phyloP scores from a whole-genome alignment of 2,329 filamentous ascomycete species.

The Ascochyta fabae region DNA sequence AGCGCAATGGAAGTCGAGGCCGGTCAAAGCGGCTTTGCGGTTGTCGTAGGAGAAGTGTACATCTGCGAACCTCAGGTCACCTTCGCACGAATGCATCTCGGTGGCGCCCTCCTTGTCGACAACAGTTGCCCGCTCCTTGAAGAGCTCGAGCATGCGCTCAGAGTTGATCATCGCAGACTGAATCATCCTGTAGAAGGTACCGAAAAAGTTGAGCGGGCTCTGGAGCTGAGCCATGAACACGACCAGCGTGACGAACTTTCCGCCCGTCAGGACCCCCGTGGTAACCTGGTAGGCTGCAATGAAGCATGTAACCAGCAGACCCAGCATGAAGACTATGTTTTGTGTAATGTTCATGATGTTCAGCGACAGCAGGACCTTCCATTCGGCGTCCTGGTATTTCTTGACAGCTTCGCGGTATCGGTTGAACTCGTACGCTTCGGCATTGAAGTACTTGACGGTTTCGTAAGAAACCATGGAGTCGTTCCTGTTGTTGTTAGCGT shows the following conservation, averaged over 20 bases:
- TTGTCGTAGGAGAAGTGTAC: constrained; percentile 91
- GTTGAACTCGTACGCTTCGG: constrained; percentile 64
- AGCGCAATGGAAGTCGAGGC: constrained; percentile 81
- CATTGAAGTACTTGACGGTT: constrained; percentile 71
- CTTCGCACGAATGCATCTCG: constrained; percentile 71
- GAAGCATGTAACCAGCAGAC: constrained; percentile 71
- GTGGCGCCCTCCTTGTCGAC: constrained; percentile 74
- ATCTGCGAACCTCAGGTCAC: constrained; percentile 84
- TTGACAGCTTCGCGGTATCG: constrained; percentile 63
- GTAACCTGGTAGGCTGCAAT: constrained; percentile 74
- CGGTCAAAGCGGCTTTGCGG: constrained; percentile 82
- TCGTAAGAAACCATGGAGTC: constrained; percentile 99
- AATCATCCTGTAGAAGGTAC: constrained; percentile 93
- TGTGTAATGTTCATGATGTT: constrained; percentile 68
- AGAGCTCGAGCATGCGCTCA: constrained; percentile 91
- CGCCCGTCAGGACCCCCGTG: constrained; percentile 64
- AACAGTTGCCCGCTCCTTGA: constrained; percentile 94
- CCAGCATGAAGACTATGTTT: constrained; percentile 68
- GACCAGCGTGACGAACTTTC: constrained; percentile 73
- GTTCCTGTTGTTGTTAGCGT: constrained; percentile 62
- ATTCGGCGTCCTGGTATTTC: constrained; percentile 64
- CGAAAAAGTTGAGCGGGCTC: constrained; percentile 75
- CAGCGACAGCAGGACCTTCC: constrained; percentile 62
- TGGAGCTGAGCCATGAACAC: constrained; percentile 79
- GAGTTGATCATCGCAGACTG: constrained; percentile 98